Conservation (phyloP, 73 alveolate species). For the Tetrahymena borealis region DNA sequence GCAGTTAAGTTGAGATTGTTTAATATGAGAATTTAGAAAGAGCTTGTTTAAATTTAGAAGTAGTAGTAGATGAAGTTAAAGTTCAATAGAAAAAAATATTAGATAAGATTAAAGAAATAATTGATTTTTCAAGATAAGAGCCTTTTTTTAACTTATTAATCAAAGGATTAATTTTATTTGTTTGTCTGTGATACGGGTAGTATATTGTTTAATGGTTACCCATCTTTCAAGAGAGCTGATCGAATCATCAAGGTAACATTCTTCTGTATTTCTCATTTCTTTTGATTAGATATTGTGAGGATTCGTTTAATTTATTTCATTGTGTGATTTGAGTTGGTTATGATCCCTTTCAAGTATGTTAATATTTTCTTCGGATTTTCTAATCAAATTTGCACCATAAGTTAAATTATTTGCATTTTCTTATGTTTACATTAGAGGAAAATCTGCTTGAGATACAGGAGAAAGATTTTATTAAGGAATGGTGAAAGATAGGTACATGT, state of each 20-base stretch:
- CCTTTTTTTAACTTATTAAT: too few species aligned
- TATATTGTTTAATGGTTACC: neutral
- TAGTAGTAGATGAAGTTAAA: neutral
- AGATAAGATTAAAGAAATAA: neutral
- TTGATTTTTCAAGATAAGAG: too few species aligned
- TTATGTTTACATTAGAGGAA: neutral
- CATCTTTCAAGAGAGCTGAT: slow-evolving; percentile 2
- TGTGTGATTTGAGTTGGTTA: neutral
- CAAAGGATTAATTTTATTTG: neutral
- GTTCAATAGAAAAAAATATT: neutral
- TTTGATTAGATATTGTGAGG: neutral
- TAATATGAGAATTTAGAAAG: too few species aligned
- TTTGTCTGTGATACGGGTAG: neutral
- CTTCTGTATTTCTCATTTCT: neutral
- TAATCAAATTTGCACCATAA: neutral
- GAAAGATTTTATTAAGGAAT: neutral
- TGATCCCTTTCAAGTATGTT: neutral
- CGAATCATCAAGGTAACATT: neutral
- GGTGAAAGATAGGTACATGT: neutral
- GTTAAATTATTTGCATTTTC: neutral
- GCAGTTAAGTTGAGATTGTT: too few species aligned
- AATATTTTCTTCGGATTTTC: neutral
- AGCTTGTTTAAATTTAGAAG: too few species aligned
- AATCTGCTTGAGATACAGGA: neutral
- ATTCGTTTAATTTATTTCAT: neutral